Evolutionary conservation across 306 rosid species (phyloP), one percentile per base, ranked within the genome.

Genomic region (Alnus glutinosa): DNA sequence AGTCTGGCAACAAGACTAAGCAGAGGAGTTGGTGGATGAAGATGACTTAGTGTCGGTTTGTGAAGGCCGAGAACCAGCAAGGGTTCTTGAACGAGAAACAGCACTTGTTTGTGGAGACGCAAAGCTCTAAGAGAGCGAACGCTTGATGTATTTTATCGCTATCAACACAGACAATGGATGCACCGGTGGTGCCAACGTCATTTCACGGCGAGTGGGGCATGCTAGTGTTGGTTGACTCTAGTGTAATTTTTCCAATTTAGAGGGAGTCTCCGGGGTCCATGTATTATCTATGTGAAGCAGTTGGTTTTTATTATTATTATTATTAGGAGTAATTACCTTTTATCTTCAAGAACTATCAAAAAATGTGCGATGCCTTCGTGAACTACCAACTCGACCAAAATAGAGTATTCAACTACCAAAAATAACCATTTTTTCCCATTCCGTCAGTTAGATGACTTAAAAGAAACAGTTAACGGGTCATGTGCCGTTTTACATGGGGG

Each of bases 1-100:
- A 39, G 30, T 73, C 81, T 12, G 42, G 81, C 14, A 83, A 59
- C 0, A 70, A 50, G 14, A 80, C 11, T 3, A 70, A 73, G 28
- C 76, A 77, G 71, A 83, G 79, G 28, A 85, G 71, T 3, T 83
- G 82, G 54, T 71, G 81, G 78, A 83, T 52, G 15, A 69, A 46
- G 7, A 83, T 61, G 13, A 83, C 55, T 37, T 80, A 86, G 67
- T 86, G 87, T 28, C 86, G 85, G 18, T 34, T 77, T 13, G 87
- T 85, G 15, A 86, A 86, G 70, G 64, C 72, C 54, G 77, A 77
- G 82, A 88, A 88, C 15, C 77, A 63, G 12, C 81, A 78, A 0
- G 89, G 84, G 46, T 76, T 76, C n/a, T 85, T 79, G 64, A 86
- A 83, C 10, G 78, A 75, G 79, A 71, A 75, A 44, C 75, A 19